Evolutionary conservation across 2,329 filamentous ascomycete species (phyloP), one percentile per base, ranked within the genome.

Genomic region (Colletotrichum sojae): DNA sequence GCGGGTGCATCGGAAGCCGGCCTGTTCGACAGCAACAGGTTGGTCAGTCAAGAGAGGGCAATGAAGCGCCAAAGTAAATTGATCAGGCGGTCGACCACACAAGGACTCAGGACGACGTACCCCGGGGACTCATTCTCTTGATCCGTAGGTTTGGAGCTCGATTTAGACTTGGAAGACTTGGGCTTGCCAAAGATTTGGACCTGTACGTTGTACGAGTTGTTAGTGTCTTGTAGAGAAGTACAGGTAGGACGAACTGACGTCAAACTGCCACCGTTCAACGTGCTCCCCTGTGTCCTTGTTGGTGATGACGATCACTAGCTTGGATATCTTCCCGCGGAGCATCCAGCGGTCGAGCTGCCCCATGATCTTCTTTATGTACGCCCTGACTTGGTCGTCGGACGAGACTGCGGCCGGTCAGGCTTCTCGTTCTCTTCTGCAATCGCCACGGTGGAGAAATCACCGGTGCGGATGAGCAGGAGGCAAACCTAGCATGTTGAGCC

Each of bases 331-430:
- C 79, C 95, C 94, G 75, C 92, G 93, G 61, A 94, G 87, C 94
- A 98, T 98, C 96, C 96, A 99, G 79, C 94, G 94, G 84, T 97
- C 95, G 67, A 99, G 89, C 82, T 99, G 96, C 31, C 91, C 91
- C 95, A 98, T 99, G 84, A 99, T 98, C 83, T 97, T 97, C 82
- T 97, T 98, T 86, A 99, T 97, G 83, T 99, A 99, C 39, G 95
- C 94, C 82, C 97, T 97, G 78, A 99, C 96, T 83, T 99, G 95
- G 84, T 98, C 96, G 80, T 99, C 96, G 72, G 94, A 90, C 39
- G 95, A 97, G 59, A 98, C 95, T 91, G 78, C 67, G 9, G 16
- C 1, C 5, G 16, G 25, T 49, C 45, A 12, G 31, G 15, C 12
- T 16, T 12, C 36, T 36, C 20, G 48, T 67, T 64, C 62, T 66